A percentile compares a stretch with the other conserved stretches of the same genome.
Conservation (phyloP, 23 red algal genomes). For the Gracilaria gracilis region DNA sequence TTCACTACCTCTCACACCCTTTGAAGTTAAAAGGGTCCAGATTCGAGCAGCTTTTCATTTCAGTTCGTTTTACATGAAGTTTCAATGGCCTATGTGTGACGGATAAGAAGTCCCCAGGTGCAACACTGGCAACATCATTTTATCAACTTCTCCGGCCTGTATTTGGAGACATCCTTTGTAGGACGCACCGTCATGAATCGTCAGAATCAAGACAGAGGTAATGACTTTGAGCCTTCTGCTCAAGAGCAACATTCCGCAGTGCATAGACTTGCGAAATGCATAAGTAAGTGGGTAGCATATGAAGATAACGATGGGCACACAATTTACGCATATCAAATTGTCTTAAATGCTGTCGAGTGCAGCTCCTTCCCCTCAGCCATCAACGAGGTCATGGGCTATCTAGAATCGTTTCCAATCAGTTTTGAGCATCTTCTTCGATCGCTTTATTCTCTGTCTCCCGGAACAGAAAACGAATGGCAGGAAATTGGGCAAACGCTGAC, state of each 20-base stretch:
- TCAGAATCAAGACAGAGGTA: neutral
- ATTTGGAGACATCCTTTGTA: neutral
- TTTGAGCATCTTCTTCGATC: conserved; percentile 2
- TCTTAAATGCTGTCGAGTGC: neutral
- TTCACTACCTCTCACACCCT: too few species aligned
- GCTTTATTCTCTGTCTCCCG: neutral
- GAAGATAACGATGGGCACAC: conserved; percentile 20
- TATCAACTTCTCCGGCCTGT: neutral
- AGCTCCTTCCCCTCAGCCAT: neutral
- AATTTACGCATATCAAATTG: neutral
- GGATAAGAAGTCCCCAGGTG: too few species aligned
- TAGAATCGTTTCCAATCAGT: neutral
- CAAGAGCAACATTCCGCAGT: neutral
- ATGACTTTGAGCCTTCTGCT: neutral
- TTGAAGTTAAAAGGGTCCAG: too few species aligned
- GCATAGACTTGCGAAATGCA: neutral
- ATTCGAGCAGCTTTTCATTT: too few species aligned
- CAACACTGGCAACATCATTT: neutral
- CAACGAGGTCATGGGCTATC: neutral
- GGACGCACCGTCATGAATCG: neutral
- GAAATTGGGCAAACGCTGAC: neutral
- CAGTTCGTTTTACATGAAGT: too few species aligned
- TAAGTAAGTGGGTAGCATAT: neutral
- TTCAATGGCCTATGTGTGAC: too few species aligned
- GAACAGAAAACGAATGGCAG: conserved; percentile 1